phyloP scores from a whole-genome alignment of 352 stramenopile genomes.

The Globisporangium solare region DNA sequence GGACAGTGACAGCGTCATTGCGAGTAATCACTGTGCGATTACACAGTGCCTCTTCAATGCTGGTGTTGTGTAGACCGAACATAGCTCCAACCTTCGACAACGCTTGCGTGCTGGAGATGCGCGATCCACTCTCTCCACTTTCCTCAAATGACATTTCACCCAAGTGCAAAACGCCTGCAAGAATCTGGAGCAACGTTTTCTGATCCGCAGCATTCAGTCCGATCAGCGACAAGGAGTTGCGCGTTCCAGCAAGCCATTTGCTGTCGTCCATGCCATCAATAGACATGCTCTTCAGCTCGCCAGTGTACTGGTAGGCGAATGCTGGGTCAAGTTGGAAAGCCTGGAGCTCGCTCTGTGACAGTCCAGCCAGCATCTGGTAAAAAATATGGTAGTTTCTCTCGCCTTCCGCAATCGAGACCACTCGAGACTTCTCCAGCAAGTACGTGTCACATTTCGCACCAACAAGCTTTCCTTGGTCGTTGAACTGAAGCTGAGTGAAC shows the following conservation, averaged over 20 bases:
- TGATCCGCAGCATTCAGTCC: slow-evolving; percentile 51
- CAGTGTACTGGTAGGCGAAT: slow-evolving; percentile 73
- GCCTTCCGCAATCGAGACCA: slow-evolving; percentile 92
- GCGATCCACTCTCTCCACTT: slow-evolving; percentile 64
- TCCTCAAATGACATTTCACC: slow-evolving; percentile 93
- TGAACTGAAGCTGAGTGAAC: slow-evolving; percentile 89
- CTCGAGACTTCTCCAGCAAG: slow-evolving; percentile 94
- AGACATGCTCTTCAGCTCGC: slow-evolving; percentile 64
- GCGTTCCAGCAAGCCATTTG: slow-evolving; percentile 78
- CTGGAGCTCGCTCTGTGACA: slow-evolving; percentile 45
- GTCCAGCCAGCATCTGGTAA: slow-evolving; percentile 89
- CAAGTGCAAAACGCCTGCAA: slow-evolving; percentile 93
- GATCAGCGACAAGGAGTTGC: slow-evolving; percentile 77
- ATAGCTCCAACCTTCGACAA: slow-evolving; percentile 81
- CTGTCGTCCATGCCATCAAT: slow-evolving; percentile 83
- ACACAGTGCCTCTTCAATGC: slow-evolving; percentile 91
- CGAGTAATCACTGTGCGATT: slow-evolving; percentile 89
- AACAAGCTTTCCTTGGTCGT: slow-evolving; percentile 68
- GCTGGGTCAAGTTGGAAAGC: slow-evolving; percentile 62
- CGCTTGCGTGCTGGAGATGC: slow-evolving; percentile 59
- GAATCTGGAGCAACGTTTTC: slow-evolving; percentile 76
- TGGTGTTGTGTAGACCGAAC: slow-evolving; percentile 82
- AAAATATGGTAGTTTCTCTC: slow-evolving; percentile 98
- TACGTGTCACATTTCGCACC: slow-evolving; percentile 92
- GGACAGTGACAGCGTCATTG: slow-evolving; percentile 80